Evolutionary conservation across 352 stramenopile genomes (phyloP).

Genomic region (Phytophthora brassicae): DNA sequence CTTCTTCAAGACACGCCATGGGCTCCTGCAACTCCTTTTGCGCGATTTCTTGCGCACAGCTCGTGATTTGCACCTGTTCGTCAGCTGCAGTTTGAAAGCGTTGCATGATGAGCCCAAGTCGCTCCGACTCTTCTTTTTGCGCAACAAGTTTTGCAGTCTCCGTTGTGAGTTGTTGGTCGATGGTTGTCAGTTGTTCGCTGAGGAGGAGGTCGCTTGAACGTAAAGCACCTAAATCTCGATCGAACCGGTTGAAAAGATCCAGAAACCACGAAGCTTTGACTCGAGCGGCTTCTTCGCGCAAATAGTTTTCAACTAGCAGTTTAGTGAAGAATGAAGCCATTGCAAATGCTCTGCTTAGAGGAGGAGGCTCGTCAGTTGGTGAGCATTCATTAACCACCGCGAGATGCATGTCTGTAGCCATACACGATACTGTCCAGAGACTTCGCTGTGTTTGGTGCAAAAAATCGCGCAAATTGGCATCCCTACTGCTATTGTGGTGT

Average conservation of each 20-base stretch:
- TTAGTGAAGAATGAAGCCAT: conserved; percentile 30
- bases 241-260: conserved; percentile 23
- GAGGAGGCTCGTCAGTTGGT: neutral
- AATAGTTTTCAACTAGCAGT: conserved; percentile 19
- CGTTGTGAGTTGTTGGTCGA: conserved; percentile 31
- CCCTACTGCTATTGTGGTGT: conserved; percentile 1
- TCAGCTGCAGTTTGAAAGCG: conserved; percentile 59
- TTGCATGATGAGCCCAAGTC: conserved; percentile 58
- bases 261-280: conserved; percentile 28
- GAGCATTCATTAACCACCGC: conserved; percentile 6
- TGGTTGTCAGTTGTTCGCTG: conserved; percentile 16
- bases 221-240: conserved; percentile 22
- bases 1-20: conserved; percentile 67
- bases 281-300: conserved; percentile 21
- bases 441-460: conserved; percentile 32
- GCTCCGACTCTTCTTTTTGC: conserved; percentile 47
- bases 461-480: conserved; percentile 37
- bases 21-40: conserved; percentile 60
- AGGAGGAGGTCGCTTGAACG: conserved; percentile 27
- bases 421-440: conserved; percentile 44
- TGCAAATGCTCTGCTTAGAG: conserved; percentile 9
- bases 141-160: conserved; percentile 33
- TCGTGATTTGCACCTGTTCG: conserved; percentile 64
- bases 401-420: conserved; percentile 36
- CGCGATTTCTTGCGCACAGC: conserved; percentile 59